These are phyloP conservation scores for Diphasiastrum complanatum DNA, from an alignment of 83 land plant species.

Conservation along the genomic window DNA sequence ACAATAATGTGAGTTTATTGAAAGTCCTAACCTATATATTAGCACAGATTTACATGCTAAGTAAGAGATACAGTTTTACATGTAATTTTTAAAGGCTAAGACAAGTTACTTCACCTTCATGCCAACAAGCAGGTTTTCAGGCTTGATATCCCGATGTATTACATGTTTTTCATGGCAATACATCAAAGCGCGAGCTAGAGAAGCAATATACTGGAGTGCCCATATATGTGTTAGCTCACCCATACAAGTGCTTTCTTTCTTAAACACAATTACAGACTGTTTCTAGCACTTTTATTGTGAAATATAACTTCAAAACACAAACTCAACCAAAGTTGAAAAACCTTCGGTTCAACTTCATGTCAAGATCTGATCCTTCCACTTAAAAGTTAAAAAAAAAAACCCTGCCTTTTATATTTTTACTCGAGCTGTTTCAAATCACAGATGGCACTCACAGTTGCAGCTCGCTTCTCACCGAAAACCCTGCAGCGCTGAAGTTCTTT, in stretches of 20 bases:
- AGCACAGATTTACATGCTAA: no score
- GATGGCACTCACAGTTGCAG: slow-evolving; percentile 55
- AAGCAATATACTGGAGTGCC: slow-evolving; percentile 56
- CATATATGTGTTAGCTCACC: no score
- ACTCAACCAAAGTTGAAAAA: not conserved
- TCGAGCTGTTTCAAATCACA: not conserved
- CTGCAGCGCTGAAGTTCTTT: slow-evolving; percentile 41
- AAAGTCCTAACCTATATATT: no score
- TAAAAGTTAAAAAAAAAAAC: not conserved
- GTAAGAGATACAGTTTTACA: no score
- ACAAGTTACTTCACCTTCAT: slow-evolving; percentile 25
- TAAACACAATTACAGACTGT: not conserved
- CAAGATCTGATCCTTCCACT: not conserved
- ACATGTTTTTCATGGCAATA: slow-evolving; percentile 77
- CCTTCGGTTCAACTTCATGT: not conserved
- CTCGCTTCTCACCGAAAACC: slow-evolving; percentile 44
- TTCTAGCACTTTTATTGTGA: not conserved
- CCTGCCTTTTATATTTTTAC: no score
- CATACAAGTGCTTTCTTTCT: no score
- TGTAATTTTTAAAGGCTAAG: not conserved
- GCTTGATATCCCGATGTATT: slow-evolving; percentile 80
- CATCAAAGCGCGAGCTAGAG: slow-evolving; percentile 55
- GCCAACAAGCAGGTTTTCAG: slow-evolving; percentile 64
- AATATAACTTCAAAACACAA: not conserved
- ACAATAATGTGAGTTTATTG: not conserved